Conservation (phyloP, 305 asterid genomes). For the Petunia hybrid region DNA sequence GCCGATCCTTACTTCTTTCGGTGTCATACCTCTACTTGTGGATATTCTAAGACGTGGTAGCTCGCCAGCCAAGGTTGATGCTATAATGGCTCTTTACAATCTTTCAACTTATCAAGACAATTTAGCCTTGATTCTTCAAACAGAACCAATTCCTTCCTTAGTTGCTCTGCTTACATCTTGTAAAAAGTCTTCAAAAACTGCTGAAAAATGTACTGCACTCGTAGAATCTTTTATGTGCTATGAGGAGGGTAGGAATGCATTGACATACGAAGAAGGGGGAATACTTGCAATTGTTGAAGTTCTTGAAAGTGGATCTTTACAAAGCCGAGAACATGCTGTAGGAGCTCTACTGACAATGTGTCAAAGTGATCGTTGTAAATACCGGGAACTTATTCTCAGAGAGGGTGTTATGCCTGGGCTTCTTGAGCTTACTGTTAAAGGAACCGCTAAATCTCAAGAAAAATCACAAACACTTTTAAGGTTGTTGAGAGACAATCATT, state of each 20-base stretch:
- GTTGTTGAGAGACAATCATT: conserved; percentile 75
- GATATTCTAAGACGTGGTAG: conserved; percentile 54
- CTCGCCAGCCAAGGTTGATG: conserved; percentile 72
- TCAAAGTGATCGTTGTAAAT: conserved; percentile 66
- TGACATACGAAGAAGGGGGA: conserved; percentile 78
- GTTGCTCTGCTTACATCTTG: conserved; percentile 60
- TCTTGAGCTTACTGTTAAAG: conserved; percentile 89
- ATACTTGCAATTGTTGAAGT: conserved; percentile 84
- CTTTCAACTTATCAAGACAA: conserved; percentile 70
- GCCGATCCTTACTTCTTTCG: conserved; percentile 70
- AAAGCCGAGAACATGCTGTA: conserved; percentile 85
- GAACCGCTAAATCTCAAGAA: conserved; percentile 65
- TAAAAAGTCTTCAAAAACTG: conserved; percentile 58
- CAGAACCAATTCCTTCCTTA: conserved; percentile 67
- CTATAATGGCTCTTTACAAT: conserved; percentile 83
- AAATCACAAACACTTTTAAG: conserved; percentile 71
- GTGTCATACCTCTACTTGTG: conserved; percentile 84
- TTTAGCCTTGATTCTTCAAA: conserved; percentile 55
- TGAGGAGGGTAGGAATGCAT: conserved; percentile 70
- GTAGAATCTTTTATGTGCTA: conserved; percentile 64
- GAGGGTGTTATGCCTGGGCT: conserved; percentile 96
- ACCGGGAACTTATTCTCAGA: conserved; percentile 74
- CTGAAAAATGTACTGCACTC: conserved; percentile 75
- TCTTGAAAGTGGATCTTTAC: conserved; percentile 74
- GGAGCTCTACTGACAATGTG: conserved; percentile 82